Evolutionary conservation across 2,329 filamentous ascomycete genomes (phyloP).

Genomic region (Pyrenophora graminea): DNA sequence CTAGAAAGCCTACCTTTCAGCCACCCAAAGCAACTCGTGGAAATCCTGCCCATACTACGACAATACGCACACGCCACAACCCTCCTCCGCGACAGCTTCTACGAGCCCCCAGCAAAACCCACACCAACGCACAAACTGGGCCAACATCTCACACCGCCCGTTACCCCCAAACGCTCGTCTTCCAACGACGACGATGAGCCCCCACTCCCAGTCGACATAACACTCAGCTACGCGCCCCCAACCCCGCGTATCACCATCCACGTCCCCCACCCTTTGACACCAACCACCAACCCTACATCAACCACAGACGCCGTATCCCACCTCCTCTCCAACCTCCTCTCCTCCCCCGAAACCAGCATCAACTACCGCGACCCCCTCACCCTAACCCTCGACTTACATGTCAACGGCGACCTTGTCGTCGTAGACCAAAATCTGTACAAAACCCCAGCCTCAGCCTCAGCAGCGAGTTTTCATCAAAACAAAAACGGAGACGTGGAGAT

Average conservation of each 20-base stretch:
- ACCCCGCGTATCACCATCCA: slow-evolving; percentile 38
- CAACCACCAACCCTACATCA: background rate
- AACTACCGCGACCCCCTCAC: slow-evolving; percentile 46
- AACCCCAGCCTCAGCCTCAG: background rate
- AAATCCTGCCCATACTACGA: slow-evolving; percentile 70
- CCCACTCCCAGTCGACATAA: slow-evolving; percentile 34
- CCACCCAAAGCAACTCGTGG: slow-evolving; percentile 75
- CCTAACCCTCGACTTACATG: slow-evolving; percentile 62
- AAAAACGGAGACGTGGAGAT: slow-evolving; percentile 33
- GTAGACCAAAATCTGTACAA: slow-evolving; percentile 61
- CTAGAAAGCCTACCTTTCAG: slow-evolving; percentile 80
- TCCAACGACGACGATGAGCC: background rate
- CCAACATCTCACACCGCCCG: slow-evolving; percentile 20
- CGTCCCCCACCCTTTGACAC: slow-evolving; percentile 34
- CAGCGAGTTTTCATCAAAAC: slow-evolving; percentile 1
- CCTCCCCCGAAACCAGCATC: background rate
- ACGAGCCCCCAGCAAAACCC: slow-evolving; percentile 37
- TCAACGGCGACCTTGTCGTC: slow-evolving; percentile 64
- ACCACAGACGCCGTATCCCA: slow-evolving; percentile 9
- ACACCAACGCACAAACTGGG: slow-evolving; percentile 15
- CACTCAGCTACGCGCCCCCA: slow-evolving; percentile 38
- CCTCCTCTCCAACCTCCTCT: slow-evolving; percentile 26
- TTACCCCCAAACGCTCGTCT: background rate
- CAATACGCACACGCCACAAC: slow-evolving; percentile 75
- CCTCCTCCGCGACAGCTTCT: slow-evolving; percentile 66